Percentiles rank a stretch among this genome's conserved stretches.
Conservation (phyloP, 129 eudicot genomes). For the Lonicera japonica region DNA sequence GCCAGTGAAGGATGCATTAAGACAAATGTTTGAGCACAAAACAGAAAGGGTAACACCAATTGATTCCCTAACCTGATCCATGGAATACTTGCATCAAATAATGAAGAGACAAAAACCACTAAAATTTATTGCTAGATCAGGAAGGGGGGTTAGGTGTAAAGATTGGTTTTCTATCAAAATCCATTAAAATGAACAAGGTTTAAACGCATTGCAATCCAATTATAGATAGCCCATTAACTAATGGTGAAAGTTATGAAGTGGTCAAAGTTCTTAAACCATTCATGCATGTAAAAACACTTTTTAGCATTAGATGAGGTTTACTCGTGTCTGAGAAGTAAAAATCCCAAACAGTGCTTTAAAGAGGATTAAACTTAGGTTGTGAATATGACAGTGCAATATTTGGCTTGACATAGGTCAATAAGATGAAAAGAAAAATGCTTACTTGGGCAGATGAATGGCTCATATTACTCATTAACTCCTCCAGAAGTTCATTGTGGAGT, state of each 20-base stretch:
- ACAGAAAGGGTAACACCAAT: conserved; percentile 86
- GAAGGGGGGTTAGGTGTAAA: neutral
- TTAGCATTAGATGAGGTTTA: neutral
- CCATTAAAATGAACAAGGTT: neutral
- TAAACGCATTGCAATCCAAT: neutral
- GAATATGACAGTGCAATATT: too few species aligned
- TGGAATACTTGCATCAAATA: neutral
- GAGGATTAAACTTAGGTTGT: neutral
- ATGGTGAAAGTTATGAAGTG: neutral
- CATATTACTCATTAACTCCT: conserved; percentile 78
- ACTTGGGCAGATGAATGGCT: conserved; percentile 94
- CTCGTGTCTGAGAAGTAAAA: neutral
- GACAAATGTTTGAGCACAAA: conserved; percentile 83
- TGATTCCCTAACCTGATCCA: conserved; percentile 87
- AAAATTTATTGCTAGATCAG: neutral
- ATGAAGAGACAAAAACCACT: neutral
- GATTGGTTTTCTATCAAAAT: neutral
- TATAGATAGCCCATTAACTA: neutral
- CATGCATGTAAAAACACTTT: neutral
- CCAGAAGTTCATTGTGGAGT: conserved; percentile 63
- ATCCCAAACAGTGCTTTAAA: neutral
- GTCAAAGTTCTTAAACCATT: neutral
- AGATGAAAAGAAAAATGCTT: conserved; percentile 16
- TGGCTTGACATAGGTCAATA: neutral
- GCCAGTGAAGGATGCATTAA: conserved; percentile 36